These are phyloP conservation scores for Fusarium equiseti DNA, from an alignment of 2,329 filamentous ascomycete genomes.

Conservation along the genomic window DNA sequence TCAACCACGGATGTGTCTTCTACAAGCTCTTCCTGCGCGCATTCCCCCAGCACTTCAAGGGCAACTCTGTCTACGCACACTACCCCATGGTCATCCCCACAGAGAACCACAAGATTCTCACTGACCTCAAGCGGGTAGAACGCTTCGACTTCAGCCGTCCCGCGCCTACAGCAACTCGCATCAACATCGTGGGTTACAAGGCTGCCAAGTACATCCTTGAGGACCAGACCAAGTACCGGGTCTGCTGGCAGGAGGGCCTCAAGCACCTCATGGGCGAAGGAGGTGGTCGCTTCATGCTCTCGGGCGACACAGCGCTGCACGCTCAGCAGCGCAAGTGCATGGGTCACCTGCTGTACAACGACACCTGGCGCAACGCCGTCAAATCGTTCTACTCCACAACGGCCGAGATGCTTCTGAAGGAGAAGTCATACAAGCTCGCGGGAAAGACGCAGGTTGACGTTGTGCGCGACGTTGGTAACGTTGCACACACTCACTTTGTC, in stretches of 20 bases:
- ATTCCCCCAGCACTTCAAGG: slow-evolving; percentile 83
- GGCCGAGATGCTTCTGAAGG: slow-evolving; percentile 69
- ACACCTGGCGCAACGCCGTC: slow-evolving; percentile 71
- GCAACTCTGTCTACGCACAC: slow-evolving; percentile 84
- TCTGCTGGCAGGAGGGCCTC: slow-evolving; percentile 73
- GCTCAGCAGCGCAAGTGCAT: slow-evolving; percentile 65
- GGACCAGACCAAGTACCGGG: slow-evolving; percentile 71
- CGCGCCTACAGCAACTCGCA: slow-evolving; percentile 59
- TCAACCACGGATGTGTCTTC: slow-evolving; percentile 86
- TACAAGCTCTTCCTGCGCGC: slow-evolving; percentile 86
- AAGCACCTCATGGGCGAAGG: slow-evolving; percentile 70
- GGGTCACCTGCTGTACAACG: slow-evolving; percentile 69
- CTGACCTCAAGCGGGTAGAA: slow-evolving; percentile 72
- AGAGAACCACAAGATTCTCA: slow-evolving; percentile 79
- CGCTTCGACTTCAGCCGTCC: slow-evolving; percentile 79
- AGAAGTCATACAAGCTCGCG: slow-evolving; percentile 73
- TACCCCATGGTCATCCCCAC: slow-evolving; percentile 78
- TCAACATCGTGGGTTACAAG: slow-evolving; percentile 71
- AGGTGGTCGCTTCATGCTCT: slow-evolving; percentile 68
- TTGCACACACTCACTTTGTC: slow-evolving; percentile 73
- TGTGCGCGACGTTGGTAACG: slow-evolving; percentile 76
- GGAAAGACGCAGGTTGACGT: slow-evolving; percentile 74
- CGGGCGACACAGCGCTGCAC: slow-evolving; percentile 63
- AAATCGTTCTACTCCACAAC: slow-evolving; percentile 75
- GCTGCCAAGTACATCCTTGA: slow-evolving; percentile 72